Evolutionary conservation across 352 stramenopile species (phyloP).

Genomic region (Globisporangium radiosum): DNA sequence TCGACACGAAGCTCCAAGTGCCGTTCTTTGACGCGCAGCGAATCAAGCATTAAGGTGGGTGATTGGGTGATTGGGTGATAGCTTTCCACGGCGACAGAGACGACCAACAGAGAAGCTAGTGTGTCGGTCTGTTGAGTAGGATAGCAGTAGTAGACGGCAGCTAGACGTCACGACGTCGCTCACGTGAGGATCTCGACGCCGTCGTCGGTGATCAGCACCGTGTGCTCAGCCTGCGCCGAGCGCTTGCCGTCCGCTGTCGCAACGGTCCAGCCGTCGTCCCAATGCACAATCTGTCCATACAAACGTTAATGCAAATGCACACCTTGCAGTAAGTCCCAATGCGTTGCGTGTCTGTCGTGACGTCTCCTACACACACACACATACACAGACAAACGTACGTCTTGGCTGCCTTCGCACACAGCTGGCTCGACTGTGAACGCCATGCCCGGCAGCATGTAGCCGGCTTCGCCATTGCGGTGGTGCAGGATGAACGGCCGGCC

Average conservation of each 20-base stretch:
- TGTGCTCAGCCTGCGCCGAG: constrained; percentile 98
- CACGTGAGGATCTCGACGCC: constrained; percentile 94
- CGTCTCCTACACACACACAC: too few relatives aligned
- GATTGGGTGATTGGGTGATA: neutral
- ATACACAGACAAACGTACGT: constrained; percentile 35
- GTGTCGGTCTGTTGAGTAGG: constrained; percentile 4
- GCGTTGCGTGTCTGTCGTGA: neutral
- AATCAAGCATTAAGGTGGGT: constrained; percentile 9
- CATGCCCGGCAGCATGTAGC: constrained; percentile 89
- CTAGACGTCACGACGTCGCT: neutral
- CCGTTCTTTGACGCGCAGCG: constrained; percentile 36
- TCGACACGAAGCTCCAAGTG: constrained; percentile 78
- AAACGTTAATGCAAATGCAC: neutral
- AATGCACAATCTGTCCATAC: constrained; percentile 67
- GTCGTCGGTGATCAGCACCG: constrained; percentile 93
- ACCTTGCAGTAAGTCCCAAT: neutral
- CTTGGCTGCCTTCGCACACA: constrained; percentile 86
- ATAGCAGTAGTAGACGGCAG: neutral
- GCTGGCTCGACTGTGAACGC: constrained; percentile 99
- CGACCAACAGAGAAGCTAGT: neutral
- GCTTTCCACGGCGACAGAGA: too few relatives aligned
- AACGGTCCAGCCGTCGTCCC: constrained; percentile 96
- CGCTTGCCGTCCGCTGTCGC: constrained; percentile 90
- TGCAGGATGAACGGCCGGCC: constrained; percentile 93
- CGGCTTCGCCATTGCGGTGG: constrained; percentile 78